Percentiles rank a stretch among this genome's conserved stretches.
phyloP scores from a whole-genome alignment of 306 rosid genomes.

The Quercus alba region DNA sequence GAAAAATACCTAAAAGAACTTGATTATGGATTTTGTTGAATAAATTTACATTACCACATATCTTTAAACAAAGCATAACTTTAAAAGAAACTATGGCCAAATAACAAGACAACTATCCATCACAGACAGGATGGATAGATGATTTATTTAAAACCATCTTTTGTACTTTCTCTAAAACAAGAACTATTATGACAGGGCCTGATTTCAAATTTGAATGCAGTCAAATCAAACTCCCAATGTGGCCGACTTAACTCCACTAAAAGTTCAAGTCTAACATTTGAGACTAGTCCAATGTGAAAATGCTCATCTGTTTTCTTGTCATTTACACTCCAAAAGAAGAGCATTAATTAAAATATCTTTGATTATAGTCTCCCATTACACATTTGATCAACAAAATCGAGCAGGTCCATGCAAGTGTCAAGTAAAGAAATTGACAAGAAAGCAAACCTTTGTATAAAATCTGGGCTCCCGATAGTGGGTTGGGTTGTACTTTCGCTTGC shows the following conservation, averaged over 20 bases:
- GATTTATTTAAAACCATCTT: background rate
- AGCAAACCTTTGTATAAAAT: constrained; percentile 81
- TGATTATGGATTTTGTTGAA: no score
- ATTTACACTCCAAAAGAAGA: background rate
- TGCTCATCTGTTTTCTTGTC: background rate
- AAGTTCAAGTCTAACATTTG: background rate
- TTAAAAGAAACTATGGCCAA: background rate
- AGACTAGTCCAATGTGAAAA: background rate
- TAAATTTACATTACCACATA: background rate
- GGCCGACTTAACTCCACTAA: background rate
- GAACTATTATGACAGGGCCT: background rate
- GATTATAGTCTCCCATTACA: background rate
- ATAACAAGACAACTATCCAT: no score
- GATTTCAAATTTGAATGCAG: background rate
- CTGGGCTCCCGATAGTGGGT: constrained; percentile 97
- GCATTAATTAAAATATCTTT: background rate
- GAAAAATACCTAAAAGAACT: no score
- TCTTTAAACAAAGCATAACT: background rate
- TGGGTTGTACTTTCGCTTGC: constrained; percentile 86
- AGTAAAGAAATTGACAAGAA: background rate
- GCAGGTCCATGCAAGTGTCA: background rate
- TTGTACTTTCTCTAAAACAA: background rate
- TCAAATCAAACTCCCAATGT: background rate
- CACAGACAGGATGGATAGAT: no score
- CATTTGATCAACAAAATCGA: background rate